Percentiles rank a stretch among this genome's conserved stretches.
Conservation (phyloP, 2,329 filamentous ascomycete genomes). For the Talaromyces sp. region DNA sequence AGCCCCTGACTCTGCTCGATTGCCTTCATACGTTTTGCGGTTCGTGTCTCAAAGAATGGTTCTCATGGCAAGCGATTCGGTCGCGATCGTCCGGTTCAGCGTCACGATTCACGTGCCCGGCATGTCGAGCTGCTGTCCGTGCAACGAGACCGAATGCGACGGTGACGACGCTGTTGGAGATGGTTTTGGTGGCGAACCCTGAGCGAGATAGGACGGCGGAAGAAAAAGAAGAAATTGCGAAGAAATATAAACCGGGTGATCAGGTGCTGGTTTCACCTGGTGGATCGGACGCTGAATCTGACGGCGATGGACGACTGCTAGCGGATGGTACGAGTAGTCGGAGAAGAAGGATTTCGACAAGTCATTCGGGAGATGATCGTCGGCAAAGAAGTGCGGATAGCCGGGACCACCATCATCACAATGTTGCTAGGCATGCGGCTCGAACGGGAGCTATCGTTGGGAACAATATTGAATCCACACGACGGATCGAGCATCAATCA, state of each 20-base stretch:
- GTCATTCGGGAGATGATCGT: slow-evolving; percentile 24
- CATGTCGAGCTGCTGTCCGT: slow-evolving; percentile 82
- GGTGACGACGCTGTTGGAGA: slow-evolving; percentile 83
- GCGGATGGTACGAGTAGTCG: slow-evolving; percentile 56
- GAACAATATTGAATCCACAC: slow-evolving; percentile 34
- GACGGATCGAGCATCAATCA: slow-evolving; percentile 82
- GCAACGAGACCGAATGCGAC: slow-evolving; percentile 88
- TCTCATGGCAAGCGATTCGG: slow-evolving; percentile 68
- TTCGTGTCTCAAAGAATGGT: slow-evolving; percentile 95
- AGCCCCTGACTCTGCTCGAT: slow-evolving; percentile 85
- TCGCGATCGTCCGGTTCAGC: slow-evolving; percentile 46
- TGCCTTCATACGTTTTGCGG: slow-evolving; percentile 96
- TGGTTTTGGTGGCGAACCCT: slow-evolving; percentile 78
- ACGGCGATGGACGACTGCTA: slow-evolving; percentile 65
- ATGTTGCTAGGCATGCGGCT: slow-evolving; percentile 20
- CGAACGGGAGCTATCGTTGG: slow-evolving; percentile 26
- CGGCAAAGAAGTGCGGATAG: slow-evolving; percentile 39
- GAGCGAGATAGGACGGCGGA: slow-evolving; percentile 64
- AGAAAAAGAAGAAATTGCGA: slow-evolving; percentile 73
- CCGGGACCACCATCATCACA: slow-evolving; percentile 33
- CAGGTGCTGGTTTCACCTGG: slow-evolving; percentile 63
- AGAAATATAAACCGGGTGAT: slow-evolving; percentile 77
- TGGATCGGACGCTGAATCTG: slow-evolving; percentile 31
- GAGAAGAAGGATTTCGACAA: slow-evolving; percentile 27
- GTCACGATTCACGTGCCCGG: slow-evolving; percentile 78